Conservation (phyloP, 768 basidiomycete species). For the Lactarius sanguifluus region DNA sequence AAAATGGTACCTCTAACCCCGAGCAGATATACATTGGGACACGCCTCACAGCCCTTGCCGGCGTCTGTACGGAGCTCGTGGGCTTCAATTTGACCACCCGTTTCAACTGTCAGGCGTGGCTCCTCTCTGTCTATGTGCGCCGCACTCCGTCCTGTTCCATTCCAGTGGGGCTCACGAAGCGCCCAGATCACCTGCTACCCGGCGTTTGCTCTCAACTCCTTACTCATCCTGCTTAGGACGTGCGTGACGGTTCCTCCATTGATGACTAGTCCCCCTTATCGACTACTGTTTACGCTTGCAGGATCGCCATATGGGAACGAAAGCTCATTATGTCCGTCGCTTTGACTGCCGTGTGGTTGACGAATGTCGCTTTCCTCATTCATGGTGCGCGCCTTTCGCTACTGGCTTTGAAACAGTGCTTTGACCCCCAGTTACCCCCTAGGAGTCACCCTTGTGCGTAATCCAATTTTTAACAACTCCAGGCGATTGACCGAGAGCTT, state of each 20-base stretch:
- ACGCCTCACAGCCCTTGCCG: background rate
- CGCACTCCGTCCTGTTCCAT: background rate
- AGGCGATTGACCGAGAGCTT: background rate
- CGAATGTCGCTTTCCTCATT: constrained; percentile 10
- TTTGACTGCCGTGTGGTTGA: constrained; percentile 11
- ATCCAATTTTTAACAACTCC: background rate
- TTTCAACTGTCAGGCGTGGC: constrained; percentile 9
- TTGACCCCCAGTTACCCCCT: background rate
- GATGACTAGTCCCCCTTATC: background rate
- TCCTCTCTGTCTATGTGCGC: background rate
- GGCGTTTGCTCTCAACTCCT: constrained; percentile 2
- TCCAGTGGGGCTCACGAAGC: background rate
- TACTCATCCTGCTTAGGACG: constrained; percentile 14
- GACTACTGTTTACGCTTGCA: background rate
- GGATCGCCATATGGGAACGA: constrained; percentile 15
- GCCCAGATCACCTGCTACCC: background rate
- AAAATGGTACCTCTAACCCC: background rate
- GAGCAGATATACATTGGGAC: background rate
- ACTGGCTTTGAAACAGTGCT: too few species aligned
- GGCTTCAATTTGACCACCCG: constrained; percentile 6
- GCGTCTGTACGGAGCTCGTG: background rate
- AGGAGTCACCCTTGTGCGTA: background rate
- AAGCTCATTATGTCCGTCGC: background rate
- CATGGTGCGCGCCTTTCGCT: constrained; percentile 2
- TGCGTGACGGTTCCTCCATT: background rate